phyloP scores from a whole-genome alignment of 805 yeast genomes.

The Candida anglica region DNA sequence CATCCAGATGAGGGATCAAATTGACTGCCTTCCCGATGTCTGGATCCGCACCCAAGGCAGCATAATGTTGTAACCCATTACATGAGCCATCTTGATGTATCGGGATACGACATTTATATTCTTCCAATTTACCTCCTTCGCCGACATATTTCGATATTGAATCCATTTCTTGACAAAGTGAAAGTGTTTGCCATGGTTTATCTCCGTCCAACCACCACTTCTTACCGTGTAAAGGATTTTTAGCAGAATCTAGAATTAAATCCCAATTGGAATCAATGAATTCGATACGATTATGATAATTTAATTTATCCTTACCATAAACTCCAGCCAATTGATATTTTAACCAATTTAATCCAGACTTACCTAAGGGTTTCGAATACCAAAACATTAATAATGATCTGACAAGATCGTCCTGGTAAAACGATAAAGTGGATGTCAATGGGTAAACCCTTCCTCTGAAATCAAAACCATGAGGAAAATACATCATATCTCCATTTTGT shows the following conservation, averaged over 20 bases:
- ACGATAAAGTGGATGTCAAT: slow-evolving; percentile 27
- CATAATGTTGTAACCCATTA: slow-evolving; percentile 44
- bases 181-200: slow-evolving; percentile 36
- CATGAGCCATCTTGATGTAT: slow-evolving; percentile 44
- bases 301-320: slow-evolving; percentile 25
- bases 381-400: slow-evolving; percentile 35
- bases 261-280: slow-evolving; percentile 21
- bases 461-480: slow-evolving; percentile 35
- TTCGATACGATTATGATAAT: slow-evolving; percentile 17
- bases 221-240: slow-evolving; percentile 18
- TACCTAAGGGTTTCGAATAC: slow-evolving; percentile 33
- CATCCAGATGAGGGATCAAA: slow-evolving; percentile 15
- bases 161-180: slow-evolving; percentile 29
- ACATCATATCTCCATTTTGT: slow-evolving; percentile 31
- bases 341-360: slow-evolving; percentile 32
- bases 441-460: slow-evolving; percentile 42
- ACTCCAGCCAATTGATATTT: slow-evolving; percentile 35
- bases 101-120: slow-evolving; percentile 27
- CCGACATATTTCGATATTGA: slow-evolving; percentile 12
- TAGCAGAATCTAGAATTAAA: slow-evolving; percentile 22
- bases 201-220: slow-evolving; percentile 37
- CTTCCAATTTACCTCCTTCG: slow-evolving; percentile 14
- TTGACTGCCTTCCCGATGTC: slow-evolving; percentile 39
- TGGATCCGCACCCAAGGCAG: slow-evolving; percentile 36
- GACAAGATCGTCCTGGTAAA: slow-evolving; percentile 31